Base-by-base conservation (phyloP, 176 grass and related monocot species). In the Avena sativa region DNA sequence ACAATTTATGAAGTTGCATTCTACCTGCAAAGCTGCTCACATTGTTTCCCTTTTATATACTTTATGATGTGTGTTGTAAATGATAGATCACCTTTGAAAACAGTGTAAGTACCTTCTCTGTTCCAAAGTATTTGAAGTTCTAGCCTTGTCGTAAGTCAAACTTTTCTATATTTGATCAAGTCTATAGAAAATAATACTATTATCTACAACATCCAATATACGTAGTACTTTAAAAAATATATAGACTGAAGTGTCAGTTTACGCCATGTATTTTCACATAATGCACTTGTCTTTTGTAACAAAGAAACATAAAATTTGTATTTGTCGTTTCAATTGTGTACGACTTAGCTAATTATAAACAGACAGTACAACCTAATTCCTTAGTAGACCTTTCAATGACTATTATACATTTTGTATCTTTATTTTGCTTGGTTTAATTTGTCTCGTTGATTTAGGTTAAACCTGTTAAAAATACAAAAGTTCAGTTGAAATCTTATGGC, bases 401-500 rank as follows among this genome's bases (percentile, higher is more conserved):
- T 40, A 51, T 80, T 80, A 21, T 23, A 64, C 57, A 80, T 80
- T 80, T 26, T 15, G n/a, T 2, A 11, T 80, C 13, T 16, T 25
- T 53, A 55, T 85, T 53, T 34, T 85, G 8, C 36, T 66, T 53
- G n/a, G 36, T 7, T 80, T 48, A 44, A 71, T 60, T 46, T 80
- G 34, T 71, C 16, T 80, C 78, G 26, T 25, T 63, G 36, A 23
- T 87, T 71, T 73, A 87, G 76, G 77, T 34, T 21, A 12, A 86
- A 44, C 40, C 47, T 80, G 77, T 48, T 62, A 59, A 51, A 21
- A 38, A 14, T 59, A 50, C 19, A 47, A 87, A 80, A 61, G 16
- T 49, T 49, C 55, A 62, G 85, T 67, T 87, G 40, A 87, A 87
- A 73, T 56, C 59, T 32, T 32, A 6, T 36, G 85, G 66, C 23